Conservation (phyloP, 1,284 basidiomycete genomes). For the Ganoderma meredithae region DNA sequence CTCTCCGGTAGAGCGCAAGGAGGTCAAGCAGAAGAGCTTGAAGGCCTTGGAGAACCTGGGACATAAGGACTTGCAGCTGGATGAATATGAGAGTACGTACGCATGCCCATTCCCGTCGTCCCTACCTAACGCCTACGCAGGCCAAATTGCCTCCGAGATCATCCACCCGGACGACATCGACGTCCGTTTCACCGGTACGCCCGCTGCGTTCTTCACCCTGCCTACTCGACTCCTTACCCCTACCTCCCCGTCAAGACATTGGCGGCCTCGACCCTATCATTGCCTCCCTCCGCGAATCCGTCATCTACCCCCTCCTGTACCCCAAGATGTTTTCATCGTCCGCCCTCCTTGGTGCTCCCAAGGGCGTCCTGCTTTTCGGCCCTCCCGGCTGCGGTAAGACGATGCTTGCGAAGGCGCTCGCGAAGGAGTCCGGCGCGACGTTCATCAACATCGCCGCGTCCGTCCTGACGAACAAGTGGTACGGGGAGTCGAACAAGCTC, state of each 20-base stretch:
- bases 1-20: slow-evolving; percentile 61
- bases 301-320: slow-evolving; percentile 95
- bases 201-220: not conserved
- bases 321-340: slow-evolving; percentile 87
- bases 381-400: slow-evolving; percentile 96
- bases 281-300: slow-evolving; percentile 89
- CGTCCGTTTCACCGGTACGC: slow-evolving; percentile 74
- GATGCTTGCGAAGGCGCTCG: slow-evolving; percentile 94
- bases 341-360: slow-evolving; percentile 76
- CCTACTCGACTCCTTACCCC: not conserved
- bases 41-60: slow-evolving; percentile 80
- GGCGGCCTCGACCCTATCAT: slow-evolving; percentile 97
- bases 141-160: slow-evolving; percentile 83
- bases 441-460: slow-evolving; percentile 93
- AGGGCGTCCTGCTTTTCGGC: slow-evolving; percentile 87
- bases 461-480: slow-evolving; percentile 92
- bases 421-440: slow-evolving; percentile 95
- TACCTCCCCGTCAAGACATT: slow-evolving; percentile 64
- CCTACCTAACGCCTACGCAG: slow-evolving; percentile 46
- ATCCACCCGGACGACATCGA: slow-evolving; percentile 88
- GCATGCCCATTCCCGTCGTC: not conserved
- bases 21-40: slow-evolving; percentile 72
- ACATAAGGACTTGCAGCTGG: slow-evolving; percentile 72
- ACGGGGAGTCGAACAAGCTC: slow-evolving; percentile 98
- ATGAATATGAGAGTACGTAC: slow-evolving; percentile 81